Evolutionary conservation across 1,284 basidiomycete species (phyloP).

Genomic region (Chalciporus sp.): DNA sequence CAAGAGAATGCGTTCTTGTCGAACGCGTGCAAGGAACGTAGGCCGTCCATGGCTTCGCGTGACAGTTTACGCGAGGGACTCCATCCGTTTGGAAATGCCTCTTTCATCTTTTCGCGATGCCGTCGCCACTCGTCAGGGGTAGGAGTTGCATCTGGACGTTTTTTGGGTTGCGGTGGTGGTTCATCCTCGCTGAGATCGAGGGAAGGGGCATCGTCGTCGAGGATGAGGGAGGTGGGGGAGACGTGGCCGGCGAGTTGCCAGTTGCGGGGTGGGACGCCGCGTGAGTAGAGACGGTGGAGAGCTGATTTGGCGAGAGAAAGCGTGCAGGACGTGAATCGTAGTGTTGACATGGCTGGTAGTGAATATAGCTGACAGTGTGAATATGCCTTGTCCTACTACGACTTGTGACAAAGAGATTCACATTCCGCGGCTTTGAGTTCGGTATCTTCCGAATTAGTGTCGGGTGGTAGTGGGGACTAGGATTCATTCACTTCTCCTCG

Average conservation of each 20-base stretch:
- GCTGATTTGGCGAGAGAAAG: conserved; percentile 4
- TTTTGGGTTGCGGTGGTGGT: conserved; percentile 44
- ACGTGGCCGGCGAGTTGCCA: conserved; percentile 55
- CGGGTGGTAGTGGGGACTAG: no score
- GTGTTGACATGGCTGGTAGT: conserved; percentile 2
- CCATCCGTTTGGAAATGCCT: conserved; percentile 80
- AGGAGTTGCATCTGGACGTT: conserved; percentile 41
- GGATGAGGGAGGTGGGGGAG: conserved; percentile 54
- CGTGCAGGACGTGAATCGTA: conserved; percentile 14
- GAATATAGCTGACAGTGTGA: not conserved
- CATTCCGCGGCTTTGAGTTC: conserved; percentile 27
- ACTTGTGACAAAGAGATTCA: no score
- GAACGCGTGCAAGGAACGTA: conserved; percentile 71
- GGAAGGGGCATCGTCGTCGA: conserved; percentile 33
- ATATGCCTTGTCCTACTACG: no score
- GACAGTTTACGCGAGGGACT: conserved; percentile 84
- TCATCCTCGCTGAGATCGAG: conserved; percentile 58
- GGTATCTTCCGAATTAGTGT: conserved; percentile 26
- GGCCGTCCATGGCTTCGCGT: conserved; percentile 87
- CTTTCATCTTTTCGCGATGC: conserved; percentile 63
- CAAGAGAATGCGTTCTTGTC: conserved; percentile 75
- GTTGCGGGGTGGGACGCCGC: conserved; percentile 32
- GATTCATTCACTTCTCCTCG: not conserved
- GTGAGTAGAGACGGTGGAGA: conserved; percentile 31
- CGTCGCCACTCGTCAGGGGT: conserved; percentile 54